Evolutionary conservation across 1,284 basidiomycete genomes (phyloP).

Genomic region (Schizophyllum commune): DNA sequence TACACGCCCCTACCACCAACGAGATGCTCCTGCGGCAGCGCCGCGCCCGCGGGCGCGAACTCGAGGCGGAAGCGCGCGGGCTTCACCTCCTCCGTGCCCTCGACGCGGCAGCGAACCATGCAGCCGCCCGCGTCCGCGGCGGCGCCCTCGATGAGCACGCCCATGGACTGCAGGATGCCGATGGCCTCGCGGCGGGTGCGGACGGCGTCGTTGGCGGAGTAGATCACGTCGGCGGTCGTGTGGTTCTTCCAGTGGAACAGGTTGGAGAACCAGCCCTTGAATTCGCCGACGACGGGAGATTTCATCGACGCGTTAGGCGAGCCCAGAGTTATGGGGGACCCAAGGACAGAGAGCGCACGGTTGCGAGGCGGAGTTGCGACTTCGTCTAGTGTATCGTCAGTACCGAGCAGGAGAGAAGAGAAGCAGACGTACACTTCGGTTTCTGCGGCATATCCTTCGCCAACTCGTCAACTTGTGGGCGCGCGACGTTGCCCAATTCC

Average conservation of each 20-base stretch:
- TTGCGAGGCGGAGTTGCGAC: slow-evolving; percentile 21
- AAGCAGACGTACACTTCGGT: slow-evolving; percentile 41
- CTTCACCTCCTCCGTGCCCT: slow-evolving; percentile 40
- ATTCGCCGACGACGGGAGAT: slow-evolving; percentile 60
- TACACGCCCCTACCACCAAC: slow-evolving; percentile 21
- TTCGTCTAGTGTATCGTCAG: not conserved
- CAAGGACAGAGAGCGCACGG: slow-evolving; percentile 29
- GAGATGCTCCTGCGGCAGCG: slow-evolving; percentile 15
- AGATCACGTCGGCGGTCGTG: slow-evolving; percentile 46
- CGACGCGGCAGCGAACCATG: slow-evolving; percentile 57
- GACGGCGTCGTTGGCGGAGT: slow-evolving; percentile 55
- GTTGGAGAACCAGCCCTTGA: slow-evolving; percentile 78
- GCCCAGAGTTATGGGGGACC: slow-evolving; percentile 27
- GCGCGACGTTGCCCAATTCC: slow-evolving; percentile 42
- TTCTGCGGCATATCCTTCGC: slow-evolving; percentile 44
- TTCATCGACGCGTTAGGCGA: slow-evolving; percentile 14
- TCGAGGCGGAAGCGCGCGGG: slow-evolving; percentile 37
- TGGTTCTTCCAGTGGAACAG: slow-evolving; percentile 64
- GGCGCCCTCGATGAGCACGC: slow-evolving; percentile 41
- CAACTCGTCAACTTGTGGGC: slow-evolving; percentile 25
- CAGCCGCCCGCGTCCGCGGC: slow-evolving; percentile 15
- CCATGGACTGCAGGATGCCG: slow-evolving; percentile 60
- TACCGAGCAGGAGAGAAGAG: not conserved
- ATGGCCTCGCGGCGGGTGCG: slow-evolving; percentile 59
- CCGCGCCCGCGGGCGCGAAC: slow-evolving; percentile 14